Base-by-base conservation (phyloP, 78 protist genomes). In the Emiliania huxleyi region DNA sequence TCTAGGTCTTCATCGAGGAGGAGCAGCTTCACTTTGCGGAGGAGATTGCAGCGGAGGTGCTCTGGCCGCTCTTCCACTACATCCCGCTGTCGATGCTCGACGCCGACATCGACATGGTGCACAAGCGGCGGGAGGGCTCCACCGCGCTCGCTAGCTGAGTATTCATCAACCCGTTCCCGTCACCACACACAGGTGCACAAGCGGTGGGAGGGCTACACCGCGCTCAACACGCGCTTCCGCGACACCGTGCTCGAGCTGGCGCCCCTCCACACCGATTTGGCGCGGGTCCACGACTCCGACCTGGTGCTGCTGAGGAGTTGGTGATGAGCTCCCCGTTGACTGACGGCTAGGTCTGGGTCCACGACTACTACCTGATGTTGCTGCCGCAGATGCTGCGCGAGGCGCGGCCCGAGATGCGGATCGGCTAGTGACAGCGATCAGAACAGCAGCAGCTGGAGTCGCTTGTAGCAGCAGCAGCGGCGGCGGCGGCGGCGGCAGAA, bases 241-340 rank as follows among this genome's bases (percentile, higher is more conserved):
- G 62, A 52, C 15, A 15, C 62, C 8, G 62, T 52, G 62, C 62
- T 52, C 62, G 15, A 8, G 62, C 62, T 52, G 29, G 15, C 8
- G 29, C 62, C 62, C 62, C 62, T 52, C 15, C 29, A 52, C 62
- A 52, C 62, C 0, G 85, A 93, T 21, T 96, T n/a, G n/a, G n/a
- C n/a, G n/a, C n/a, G 96, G 97, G 91, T 96, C 2, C 98, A 97
- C 12, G 98, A 97, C 93, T 97, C 96, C 79, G 97, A 97, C 69
- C 84, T 97, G 87, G 93, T 97, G 97, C 97, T 97, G 38, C 43
- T 96, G 15, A n/a, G n/a, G n/a, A n/a, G n/a, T n/a, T n/a, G n/a
- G n/a, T n/a, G n/a, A n/a, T n/a, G n/a, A n/a, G n/a, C n/a, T n/a
- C n/a, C n/a, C n/a, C n/a, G n/a, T n/a, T n/a, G n/a, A n/a, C n/a